A percentile compares a stretch with the other conserved stretches of the same genome.
Evolutionary conservation across 345 rosid genomes (phyloP).

Genomic region (Camelina neglecta): DNA sequence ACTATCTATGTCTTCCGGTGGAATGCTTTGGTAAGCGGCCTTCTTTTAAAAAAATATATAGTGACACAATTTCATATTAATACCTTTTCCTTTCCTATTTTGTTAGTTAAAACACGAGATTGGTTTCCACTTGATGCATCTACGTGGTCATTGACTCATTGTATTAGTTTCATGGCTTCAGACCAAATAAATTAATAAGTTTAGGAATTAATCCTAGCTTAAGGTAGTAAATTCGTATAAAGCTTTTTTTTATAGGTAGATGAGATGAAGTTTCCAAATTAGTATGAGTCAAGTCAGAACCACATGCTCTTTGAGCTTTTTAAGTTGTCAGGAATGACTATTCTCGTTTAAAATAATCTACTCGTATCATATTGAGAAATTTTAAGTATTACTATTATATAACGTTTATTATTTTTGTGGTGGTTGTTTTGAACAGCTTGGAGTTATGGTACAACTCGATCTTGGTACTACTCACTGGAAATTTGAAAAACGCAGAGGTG

Average conservation of each 20-base stretch:
- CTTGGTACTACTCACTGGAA: slow-evolving; percentile 71
- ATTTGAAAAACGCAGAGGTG: slow-evolving; percentile 67
- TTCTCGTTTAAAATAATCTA: not conserved
- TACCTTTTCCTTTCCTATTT: not conserved
- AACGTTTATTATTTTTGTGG: not conserved
- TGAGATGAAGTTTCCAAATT: slow-evolving; percentile 7
- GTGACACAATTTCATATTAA: not conserved
- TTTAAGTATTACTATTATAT: not conserved
- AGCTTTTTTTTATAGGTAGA: not conserved
- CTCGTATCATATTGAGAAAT: not conserved
- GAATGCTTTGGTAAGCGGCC: slow-evolving; percentile 67
- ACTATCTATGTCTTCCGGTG: slow-evolving; percentile 76
- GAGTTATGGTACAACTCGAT: slow-evolving; percentile 89
- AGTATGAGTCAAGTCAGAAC: slow-evolving; percentile 3
- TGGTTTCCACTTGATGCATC: slow-evolving; percentile 17
- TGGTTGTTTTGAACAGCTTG: slow-evolving; percentile 49
- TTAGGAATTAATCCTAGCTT: not conserved
- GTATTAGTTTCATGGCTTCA: too few species aligned
- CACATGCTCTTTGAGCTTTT: not conserved
- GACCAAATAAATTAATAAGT: too few species aligned
- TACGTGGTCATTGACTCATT: not conserved
- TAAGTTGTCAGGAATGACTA: not conserved
- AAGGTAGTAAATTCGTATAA: not conserved
- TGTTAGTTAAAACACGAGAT: not conserved
- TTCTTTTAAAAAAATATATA: not conserved